Evolutionary conservation across 2,329 filamentous ascomycete species (phyloP).

Genomic region (Phyllosticta citribraziliensis): DNA sequence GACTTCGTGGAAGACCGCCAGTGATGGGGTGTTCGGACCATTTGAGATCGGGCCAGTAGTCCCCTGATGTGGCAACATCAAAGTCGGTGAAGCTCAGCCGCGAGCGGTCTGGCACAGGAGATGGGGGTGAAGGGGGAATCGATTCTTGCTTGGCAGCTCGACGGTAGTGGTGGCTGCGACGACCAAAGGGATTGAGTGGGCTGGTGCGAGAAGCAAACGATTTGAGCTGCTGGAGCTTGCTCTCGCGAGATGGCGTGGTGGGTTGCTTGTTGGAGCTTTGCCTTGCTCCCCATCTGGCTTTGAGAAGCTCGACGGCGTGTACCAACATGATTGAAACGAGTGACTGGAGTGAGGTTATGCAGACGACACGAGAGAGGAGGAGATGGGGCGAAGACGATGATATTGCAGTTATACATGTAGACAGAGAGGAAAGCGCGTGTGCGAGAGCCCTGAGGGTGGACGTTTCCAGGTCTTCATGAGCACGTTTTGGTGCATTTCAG

Average conservation of each 20-base stretch:
- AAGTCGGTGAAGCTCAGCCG: not conserved
- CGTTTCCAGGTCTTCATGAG: not conserved
- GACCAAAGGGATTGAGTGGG: conserved; percentile 6
- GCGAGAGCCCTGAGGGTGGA: not conserved
- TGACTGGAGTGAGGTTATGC: not conserved
- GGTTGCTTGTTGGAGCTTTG: not conserved
- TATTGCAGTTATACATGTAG: not conserved
- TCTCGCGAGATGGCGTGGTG: not conserved
- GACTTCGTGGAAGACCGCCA: conserved; percentile 1
- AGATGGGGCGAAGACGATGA: not conserved
- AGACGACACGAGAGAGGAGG: not conserved
- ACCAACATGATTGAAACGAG: not conserved
- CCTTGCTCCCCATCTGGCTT: conserved; percentile 4
- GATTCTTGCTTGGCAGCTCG: not conserved
- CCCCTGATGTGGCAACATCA: not conserved
- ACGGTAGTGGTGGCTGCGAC: not conserved
- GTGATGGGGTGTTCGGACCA: not conserved
- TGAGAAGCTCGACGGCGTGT: not conserved
- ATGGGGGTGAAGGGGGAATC: not conserved
- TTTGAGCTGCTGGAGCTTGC: conserved; percentile 6
- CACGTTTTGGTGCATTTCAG: not conserved
- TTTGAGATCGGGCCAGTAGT: not conserved
- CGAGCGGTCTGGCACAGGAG: not conserved
- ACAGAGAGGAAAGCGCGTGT: not conserved
- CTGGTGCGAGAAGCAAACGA: conserved; percentile 2